Conservation (phyloP, 805 yeast species). For the Tetrapisispora nanseiensis region DNA sequence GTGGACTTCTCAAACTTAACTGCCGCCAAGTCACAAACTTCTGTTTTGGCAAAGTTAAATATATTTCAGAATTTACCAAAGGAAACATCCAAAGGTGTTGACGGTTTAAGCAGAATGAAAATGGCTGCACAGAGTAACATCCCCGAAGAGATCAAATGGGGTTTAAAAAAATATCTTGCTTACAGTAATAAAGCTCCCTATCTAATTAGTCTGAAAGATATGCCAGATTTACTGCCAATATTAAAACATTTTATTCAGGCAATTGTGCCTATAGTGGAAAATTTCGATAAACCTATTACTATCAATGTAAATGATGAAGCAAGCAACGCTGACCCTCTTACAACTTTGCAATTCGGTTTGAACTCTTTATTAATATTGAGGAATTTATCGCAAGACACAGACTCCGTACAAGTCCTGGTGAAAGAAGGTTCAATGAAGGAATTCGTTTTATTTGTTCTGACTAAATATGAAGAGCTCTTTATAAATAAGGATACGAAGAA, state of each 20-base stretch:
- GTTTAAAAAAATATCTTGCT: constrained; percentile 38
- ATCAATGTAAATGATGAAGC: constrained; percentile 7
- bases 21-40: constrained; percentile 4
- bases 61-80: constrained; percentile 27
- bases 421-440: constrained; percentile 39
- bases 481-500: constrained; percentile 14
- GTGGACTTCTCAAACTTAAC: constrained; percentile 3
- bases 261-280: constrained; percentile 17
- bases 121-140: constrained; percentile 62
- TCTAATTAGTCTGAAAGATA: constrained; percentile 37
- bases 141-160: constrained; percentile 61
- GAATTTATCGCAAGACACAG: constrained; percentile 75
- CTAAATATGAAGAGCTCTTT: constrained; percentile 16
- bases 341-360: constrained; percentile 23
- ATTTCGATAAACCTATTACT: constrained; percentile 17
- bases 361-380: constrained; percentile 51
- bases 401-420: constrained; percentile 70
- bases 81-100: constrained; percentile 44
- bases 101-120: constrained; percentile 53
- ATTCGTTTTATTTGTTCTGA: constrained; percentile 31
- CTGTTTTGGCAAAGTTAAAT: constrained; percentile 21
- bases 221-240: constrained; percentile 31
- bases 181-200: constrained; percentile 40
- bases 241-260: constrained; percentile 28
- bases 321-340: constrained; percentile 5